Conservation (phyloP, 176 grass and related monocot genomes). For the Carex pumila region DNA sequence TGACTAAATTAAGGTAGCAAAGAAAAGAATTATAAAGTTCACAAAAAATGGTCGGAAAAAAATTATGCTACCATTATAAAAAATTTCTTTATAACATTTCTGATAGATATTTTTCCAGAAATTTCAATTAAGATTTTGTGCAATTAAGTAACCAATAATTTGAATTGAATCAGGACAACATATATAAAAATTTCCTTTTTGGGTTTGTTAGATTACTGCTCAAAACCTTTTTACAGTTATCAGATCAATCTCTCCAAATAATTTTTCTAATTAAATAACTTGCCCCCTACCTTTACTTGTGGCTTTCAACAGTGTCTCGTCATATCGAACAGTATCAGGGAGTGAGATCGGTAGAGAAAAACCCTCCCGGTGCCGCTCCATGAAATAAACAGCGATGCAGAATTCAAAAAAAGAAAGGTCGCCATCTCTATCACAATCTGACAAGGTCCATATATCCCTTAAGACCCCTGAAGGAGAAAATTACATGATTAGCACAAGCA, state of each 20-base stretch:
- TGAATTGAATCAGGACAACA: neutral
- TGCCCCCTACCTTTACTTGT: neutral
- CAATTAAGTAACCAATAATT: neutral
- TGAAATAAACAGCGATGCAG: constrained; percentile 26
- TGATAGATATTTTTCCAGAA: neutral
- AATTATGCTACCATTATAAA: neutral
- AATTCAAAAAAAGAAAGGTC: constrained; percentile 22
- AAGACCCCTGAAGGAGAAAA: neutral
- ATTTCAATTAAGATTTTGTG: neutral
- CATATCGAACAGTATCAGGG: constrained; percentile 2
- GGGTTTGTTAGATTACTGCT: neutral
- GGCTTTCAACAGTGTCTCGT: neutral
- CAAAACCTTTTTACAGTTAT: neutral
- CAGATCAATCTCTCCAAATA: neutral
- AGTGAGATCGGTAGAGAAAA: neutral
- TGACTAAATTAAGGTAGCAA: neutral
- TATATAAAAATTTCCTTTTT: neutral
- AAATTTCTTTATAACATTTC: neutral
- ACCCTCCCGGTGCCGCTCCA: constrained; percentile 12
- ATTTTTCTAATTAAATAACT: neutral
- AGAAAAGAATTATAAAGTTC: neutral
- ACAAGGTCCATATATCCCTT: constrained; percentile 17
- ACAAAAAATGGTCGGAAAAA: neutral
- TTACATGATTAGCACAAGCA: neutral
- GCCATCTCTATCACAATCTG: constrained; percentile 18